Evolutionary conservation across 768 basidiomycete genomes (phyloP), one percentile per base, ranked within the genome.

Genomic region (Lentinula sp.): DNA sequence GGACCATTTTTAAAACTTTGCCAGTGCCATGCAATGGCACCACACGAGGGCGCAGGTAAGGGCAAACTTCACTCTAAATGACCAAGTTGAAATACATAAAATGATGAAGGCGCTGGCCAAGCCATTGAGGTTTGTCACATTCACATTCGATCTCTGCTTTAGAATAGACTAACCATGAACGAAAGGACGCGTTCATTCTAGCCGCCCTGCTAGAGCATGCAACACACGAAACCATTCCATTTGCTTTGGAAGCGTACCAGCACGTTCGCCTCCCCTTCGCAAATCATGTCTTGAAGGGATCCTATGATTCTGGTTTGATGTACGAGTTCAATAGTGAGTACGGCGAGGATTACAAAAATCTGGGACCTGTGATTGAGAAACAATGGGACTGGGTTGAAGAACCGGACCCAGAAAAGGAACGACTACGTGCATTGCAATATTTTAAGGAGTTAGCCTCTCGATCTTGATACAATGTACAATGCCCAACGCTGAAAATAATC

Each of bases 321-420:
- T 76, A 74, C 58, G 75, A 78, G 61, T 76, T 76, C 61, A 31
- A 56, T 6, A 67, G 75, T 35, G 60, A 66, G 5, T 70, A 72
- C 52, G 72, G 70, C 2, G 78, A 76, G 7, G 68, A 77, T 31
- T 75, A 78, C 62, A 65, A 65, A 16, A 65, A 40, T 28, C 62
- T 83, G 4, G 79, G 75, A 6, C 71, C 73, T 1, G 76, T 73
- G 8, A 78, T 83, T 18, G 71, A 71, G 31, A 63, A 59, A 3
- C 75, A 78, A 64, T 79, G 78, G 77, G 68, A 72, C 49, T 82
- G 80, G 77, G 68, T 81, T 31, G 68, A 69, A 54, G 63, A 68
- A 58, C 70, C 70, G 6, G 68, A 71, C 10, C 71, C 76, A 9
- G 71, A 76, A 48, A 68, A 70, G 28, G 75, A 78, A 52, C 57